These are phyloP conservation scores for Triangularia setosa DNA, from an alignment of 2,329 filamentous ascomycete species.

Conservation along the genomic window DNA sequence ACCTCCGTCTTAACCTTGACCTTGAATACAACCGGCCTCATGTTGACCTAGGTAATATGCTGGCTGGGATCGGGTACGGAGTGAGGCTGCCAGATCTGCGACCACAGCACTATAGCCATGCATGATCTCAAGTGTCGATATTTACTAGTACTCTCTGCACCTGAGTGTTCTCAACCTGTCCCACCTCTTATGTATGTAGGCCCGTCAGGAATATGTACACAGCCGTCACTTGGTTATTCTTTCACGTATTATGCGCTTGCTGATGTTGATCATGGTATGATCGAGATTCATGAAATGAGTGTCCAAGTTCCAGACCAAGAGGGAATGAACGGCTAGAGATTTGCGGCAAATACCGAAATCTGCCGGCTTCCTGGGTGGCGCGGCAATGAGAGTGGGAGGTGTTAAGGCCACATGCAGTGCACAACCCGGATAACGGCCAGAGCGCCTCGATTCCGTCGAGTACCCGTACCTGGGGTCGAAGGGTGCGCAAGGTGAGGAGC, in stretches of 20 bases:
- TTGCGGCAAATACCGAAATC: constrained; percentile 21
- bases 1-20: no score
- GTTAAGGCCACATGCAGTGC: neutral
- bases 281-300: no score
- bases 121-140: constrained; percentile 7
- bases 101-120: neutral
- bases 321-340: neutral
- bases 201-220: neutral
- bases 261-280: no score
- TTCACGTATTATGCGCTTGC: no score
- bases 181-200: neutral
- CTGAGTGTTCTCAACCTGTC: neutral
- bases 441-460: neutral
- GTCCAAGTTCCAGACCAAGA: no score
- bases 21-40: no score
- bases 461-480: constrained; percentile 10
- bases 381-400: neutral
- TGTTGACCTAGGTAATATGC: neutral
- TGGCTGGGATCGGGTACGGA: neutral
- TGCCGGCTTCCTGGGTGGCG: neutral
- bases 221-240: neutral
- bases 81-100: constrained; percentile 2
- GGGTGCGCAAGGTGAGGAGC: constrained; percentile 6
- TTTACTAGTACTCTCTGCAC: neutral
- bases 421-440: neutral